phyloP scores from a whole-genome alignment of 1,284 basidiomycete genomes.

The Marasmius tenuissimus region DNA sequence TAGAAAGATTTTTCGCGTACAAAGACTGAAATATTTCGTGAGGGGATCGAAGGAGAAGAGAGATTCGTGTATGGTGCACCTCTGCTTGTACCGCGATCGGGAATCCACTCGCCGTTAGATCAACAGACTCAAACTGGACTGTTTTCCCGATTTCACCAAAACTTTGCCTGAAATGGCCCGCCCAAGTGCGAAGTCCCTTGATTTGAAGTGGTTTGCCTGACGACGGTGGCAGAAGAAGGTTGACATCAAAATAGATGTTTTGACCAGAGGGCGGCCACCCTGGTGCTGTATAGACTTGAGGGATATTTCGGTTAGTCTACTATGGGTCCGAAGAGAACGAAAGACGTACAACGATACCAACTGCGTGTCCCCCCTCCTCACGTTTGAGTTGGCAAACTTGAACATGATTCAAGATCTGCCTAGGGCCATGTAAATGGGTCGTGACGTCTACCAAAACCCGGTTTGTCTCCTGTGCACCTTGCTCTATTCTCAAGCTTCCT shows the following conservation, averaged over 20 bases:
- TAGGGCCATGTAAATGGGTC: slow-evolving; percentile 27
- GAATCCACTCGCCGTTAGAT: slow-evolving; percentile 22
- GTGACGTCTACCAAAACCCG: slow-evolving; percentile 31
- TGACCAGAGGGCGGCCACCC: background rate
- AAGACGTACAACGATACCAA: slow-evolving; percentile 42
- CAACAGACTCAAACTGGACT: slow-evolving; percentile 25
- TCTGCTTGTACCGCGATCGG: slow-evolving; percentile 27
- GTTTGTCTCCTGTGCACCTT: slow-evolving; percentile 26
- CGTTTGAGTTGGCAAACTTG: slow-evolving; percentile 34
- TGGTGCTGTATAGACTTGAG: background rate
- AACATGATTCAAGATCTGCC: slow-evolving; percentile 25
- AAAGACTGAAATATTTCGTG: slow-evolving; percentile 29
- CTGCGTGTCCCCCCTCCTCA: slow-evolving; percentile 30
- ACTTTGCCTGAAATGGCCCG: no score
- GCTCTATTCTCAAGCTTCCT: slow-evolving; percentile 31
- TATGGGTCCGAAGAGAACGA: background rate
- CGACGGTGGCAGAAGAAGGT: no score
- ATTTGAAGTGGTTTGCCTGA: no score
- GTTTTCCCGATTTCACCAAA: no score
- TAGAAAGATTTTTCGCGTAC: slow-evolving; percentile 23
- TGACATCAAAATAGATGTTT: background rate
- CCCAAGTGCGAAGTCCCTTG: no score
- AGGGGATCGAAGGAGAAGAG: background rate
- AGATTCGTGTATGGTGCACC: slow-evolving; percentile 19
- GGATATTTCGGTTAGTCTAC: no score